A percentile compares a stretch with the other conserved stretches of the same genome.
These are phyloP conservation scores for Pyricularia sp. DNA, from an alignment of 2,329 filamentous ascomycete genomes.

Conservation along the genomic window DNA sequence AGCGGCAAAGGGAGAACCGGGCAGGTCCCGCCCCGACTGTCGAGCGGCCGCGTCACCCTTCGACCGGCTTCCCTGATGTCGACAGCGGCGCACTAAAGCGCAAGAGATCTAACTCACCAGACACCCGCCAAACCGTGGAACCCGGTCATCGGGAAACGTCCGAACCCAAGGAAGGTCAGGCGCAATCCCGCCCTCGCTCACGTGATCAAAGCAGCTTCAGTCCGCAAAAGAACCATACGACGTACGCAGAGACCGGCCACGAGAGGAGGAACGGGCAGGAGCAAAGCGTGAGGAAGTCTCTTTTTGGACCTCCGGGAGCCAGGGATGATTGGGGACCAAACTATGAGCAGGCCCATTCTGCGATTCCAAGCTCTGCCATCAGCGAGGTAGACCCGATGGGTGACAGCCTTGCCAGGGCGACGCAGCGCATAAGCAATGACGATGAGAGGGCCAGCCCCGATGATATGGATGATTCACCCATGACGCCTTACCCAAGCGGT, in stretches of 20 bases:
- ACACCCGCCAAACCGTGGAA: conserved; percentile 23
- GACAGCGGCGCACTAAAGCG: conserved; percentile 48
- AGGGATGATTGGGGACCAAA: conserved; percentile 37
- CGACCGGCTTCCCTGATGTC: conserved; percentile 30
- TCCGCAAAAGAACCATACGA: background rate
- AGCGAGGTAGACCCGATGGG: conserved; percentile 36
- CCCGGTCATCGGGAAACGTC: background rate
- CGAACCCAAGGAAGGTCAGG: background rate
- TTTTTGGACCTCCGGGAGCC: conserved; percentile 35
- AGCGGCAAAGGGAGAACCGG: conserved; percentile 30
- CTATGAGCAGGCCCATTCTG: conserved; percentile 34
- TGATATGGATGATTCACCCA: background rate
- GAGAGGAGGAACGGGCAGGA: conserved; percentile 1
- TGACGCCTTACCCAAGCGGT: conserved; percentile 27
- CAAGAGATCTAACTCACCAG: conserved; percentile 60
- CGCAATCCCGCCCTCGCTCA: conserved; percentile 1
- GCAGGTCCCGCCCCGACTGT: conserved; percentile 21
- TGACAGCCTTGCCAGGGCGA: conserved; percentile 33
- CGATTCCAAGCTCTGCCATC: conserved; percentile 33
- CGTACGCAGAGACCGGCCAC: background rate
- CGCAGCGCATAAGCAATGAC: conserved; percentile 15
- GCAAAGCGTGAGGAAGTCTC: background rate
- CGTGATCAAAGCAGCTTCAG: conserved; percentile 6
- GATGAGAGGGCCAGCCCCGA: conserved; percentile 25
- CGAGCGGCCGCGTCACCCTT: conserved; percentile 32